phyloP scores from a whole-genome alignment of 768 basidiomycete genomes.

The Amanita phalloides region DNA sequence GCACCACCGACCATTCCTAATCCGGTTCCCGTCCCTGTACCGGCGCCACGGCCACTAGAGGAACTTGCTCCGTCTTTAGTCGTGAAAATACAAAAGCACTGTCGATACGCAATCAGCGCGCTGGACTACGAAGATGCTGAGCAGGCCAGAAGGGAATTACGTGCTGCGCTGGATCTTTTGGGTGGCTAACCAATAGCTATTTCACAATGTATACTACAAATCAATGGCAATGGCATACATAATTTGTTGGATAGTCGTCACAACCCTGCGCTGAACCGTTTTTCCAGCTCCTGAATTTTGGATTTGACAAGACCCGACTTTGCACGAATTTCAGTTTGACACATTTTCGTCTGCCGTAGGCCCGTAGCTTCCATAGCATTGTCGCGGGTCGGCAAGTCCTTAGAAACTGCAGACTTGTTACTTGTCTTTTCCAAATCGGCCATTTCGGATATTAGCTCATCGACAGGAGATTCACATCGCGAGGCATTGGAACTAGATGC shows the following conservation, averaged over 20 bases:
- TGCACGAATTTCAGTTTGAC: neutral
- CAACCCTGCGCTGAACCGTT: constrained; percentile 15
- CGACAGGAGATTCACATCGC: neutral
- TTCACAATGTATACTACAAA: neutral
- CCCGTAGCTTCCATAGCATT: neutral
- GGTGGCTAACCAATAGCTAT: constrained; percentile 26
- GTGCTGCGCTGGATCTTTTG: constrained; percentile 58
- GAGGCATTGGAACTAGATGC: neutral
- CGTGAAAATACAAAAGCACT: constrained; percentile 80
- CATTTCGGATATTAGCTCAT: neutral
- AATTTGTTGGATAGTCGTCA: neutral
- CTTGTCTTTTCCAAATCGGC: neutral
- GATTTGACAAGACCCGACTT: constrained; percentile 19
- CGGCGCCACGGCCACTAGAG: constrained; percentile 16
- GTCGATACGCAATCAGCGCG: constrained; percentile 88
- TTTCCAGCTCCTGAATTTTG: constrained; percentile 28
- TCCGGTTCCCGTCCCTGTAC: constrained; percentile 12
- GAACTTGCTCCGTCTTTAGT: constrained; percentile 60
- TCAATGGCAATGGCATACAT: neutral
- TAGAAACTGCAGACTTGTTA: neutral
- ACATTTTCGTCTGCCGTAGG: neutral
- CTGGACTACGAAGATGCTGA: constrained; percentile 91
- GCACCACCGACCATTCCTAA: too few species aligned
- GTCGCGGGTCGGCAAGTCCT: neutral
- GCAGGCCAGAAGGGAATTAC: constrained; percentile 77